These are phyloP conservation scores for Lactarius psammicola DNA, from an alignment of 768 basidiomycete species.

Conservation along the genomic window DNA sequence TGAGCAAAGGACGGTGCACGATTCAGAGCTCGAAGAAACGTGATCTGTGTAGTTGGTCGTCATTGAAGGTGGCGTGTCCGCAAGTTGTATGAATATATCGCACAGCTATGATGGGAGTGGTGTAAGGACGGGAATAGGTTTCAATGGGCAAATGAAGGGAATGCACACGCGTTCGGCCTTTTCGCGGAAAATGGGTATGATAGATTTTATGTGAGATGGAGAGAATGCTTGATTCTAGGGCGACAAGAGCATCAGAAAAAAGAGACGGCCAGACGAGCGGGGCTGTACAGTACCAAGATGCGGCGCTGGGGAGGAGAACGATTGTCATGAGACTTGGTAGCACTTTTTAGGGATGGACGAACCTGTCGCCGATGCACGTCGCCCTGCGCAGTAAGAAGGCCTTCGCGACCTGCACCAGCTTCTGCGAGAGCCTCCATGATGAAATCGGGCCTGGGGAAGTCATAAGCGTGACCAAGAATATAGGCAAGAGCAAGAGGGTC, in stretches of 20 bases:
- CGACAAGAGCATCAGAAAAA: conserved; percentile 23
- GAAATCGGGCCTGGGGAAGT: conserved; percentile 63
- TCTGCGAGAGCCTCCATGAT: conserved; percentile 49
- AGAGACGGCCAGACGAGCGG: conserved; percentile 21
- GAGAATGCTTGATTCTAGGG: conserved; percentile 53
- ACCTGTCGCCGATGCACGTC: conserved; percentile 56
- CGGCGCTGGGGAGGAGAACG: conserved; percentile 41
- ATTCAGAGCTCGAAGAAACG: background rate
- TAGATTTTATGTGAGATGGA: conserved; percentile 46
- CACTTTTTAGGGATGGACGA: conserved; percentile 23
- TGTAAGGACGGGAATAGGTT: background rate
- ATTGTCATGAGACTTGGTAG: background rate
- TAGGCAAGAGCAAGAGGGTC: conserved; percentile 58
- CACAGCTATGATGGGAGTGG: conserved; percentile 41
- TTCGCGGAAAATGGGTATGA: conserved; percentile 56
- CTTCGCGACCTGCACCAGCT: conserved; percentile 51
- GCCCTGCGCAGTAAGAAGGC: conserved; percentile 54
- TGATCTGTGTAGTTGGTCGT: background rate
- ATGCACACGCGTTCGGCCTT: conserved; percentile 51
- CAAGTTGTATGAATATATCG: conserved; percentile 42
- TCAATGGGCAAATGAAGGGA: background rate
- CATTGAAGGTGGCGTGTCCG: conserved; percentile 15
- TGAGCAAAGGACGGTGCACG: conserved; percentile 22
- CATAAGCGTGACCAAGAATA: conserved; percentile 54
- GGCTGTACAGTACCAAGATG: conserved; percentile 45